phyloP scores from a whole-genome alignment of 1,139 yeast genomes.

The Kurtzmaniella quercitrusa region DNA sequence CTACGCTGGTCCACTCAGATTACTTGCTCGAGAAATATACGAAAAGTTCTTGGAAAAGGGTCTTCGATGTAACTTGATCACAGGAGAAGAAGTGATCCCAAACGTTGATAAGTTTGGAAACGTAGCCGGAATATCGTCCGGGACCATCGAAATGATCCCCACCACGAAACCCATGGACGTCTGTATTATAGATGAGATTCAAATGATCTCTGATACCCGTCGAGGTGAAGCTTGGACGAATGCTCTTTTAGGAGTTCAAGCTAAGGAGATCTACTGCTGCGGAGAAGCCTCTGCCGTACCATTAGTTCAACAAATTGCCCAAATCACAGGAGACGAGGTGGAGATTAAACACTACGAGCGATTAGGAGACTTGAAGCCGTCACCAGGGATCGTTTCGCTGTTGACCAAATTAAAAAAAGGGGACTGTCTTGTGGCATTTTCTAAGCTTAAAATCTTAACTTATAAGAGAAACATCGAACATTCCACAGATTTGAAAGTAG shows the following conservation, averaged over 20 bases:
- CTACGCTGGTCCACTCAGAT: slow-evolving; percentile 90
- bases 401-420: slow-evolving; percentile 50
- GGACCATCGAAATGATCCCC: slow-evolving; percentile 94
- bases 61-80: slow-evolving; percentile 72
- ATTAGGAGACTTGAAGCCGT: slow-evolving; percentile 55
- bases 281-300: slow-evolving; percentile 86
- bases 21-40: slow-evolving; percentile 86
- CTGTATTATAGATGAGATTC: slow-evolving; percentile 93
- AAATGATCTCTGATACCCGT: slow-evolving; percentile 76
- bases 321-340: slow-evolving; percentile 76
- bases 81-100: slow-evolving; percentile 89
- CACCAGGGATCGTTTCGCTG: not conserved
- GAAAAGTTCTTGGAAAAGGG: slow-evolving; percentile 70
- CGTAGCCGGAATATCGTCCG: slow-evolving; percentile 70
- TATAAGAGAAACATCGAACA: slow-evolving; percentile 62
- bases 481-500: slow-evolving; percentile 54
- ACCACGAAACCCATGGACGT: slow-evolving; percentile 66
- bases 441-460: slow-evolving; percentile 65
- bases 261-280: slow-evolving; percentile 84
- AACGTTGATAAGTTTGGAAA: slow-evolving; percentile 67
- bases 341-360: slow-evolving; percentile 66
- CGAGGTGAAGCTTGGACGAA: slow-evolving; percentile 97
- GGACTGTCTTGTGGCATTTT: slow-evolving; percentile 87
- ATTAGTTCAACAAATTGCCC: slow-evolving; percentile 52
- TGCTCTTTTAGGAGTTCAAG: slow-evolving; percentile 82